Conservation (phyloP, 305 asterid genomes). For the Fraxinus xanthoxyloides region DNA sequence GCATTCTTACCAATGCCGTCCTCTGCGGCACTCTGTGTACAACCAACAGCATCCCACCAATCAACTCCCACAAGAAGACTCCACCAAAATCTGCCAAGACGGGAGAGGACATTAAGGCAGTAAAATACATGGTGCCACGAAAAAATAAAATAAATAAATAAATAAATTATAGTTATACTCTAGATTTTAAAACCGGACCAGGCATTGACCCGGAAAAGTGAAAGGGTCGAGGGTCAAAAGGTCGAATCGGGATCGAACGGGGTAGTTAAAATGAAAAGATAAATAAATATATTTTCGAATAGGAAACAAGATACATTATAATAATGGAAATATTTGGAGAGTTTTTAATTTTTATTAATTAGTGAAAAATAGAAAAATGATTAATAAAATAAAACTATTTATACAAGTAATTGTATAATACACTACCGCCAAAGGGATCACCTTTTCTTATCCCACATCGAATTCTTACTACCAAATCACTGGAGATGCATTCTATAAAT, state of each 20-base stretch:
- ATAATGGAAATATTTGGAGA: neutral
- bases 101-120: slow-evolving; percentile 15
- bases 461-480: neutral
- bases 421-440: neutral
- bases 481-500: neutral
- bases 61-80: slow-evolving; percentile 97
- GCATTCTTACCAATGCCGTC: slow-evolving; percentile 83
- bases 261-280: neutral
- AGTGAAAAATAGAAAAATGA: neutral
- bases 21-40: slow-evolving; percentile 99
- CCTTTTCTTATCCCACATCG: neutral
- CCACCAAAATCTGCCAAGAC: slow-evolving; percentile 91
- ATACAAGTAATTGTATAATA: neutral
- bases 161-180: slow-evolving; percentile 2
- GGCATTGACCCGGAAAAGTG: neutral
- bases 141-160: too few species aligned
- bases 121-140: slow-evolving; percentile 19
- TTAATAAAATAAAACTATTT: neutral
- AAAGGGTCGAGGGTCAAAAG: neutral
- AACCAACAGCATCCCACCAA: slow-evolving; percentile 99
- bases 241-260: neutral
- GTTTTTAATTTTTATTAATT: neutral
- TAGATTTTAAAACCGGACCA: neutral
- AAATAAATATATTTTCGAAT: neutral
- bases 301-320: neutral